Evolutionary conservation across 1,139 yeast species (phyloP), one percentile per base, ranked within the genome.

Genomic region (Geotrichum histeridarum): DNA sequence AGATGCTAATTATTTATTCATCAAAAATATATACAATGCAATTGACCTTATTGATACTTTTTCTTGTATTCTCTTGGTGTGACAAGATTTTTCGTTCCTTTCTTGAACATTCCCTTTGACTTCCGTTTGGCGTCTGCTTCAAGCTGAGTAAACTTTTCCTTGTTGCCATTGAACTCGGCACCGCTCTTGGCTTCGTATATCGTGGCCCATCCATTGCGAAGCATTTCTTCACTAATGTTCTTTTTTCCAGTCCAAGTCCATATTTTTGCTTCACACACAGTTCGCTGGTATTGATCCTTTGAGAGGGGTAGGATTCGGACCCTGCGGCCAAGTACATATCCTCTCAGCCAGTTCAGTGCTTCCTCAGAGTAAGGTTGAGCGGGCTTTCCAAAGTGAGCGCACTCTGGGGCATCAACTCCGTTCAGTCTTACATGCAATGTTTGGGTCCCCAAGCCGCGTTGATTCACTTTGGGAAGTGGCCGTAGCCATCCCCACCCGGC

Each of bases 331-430:
- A 84, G 65, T 0, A 91, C 65, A 62, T 80, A 85, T 15, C 71
- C 63, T 45, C 84, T 73, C 37, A 93, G 74, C 96, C 97, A 93
- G 4, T 66, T 65, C 56, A 91, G 70, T 0, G 97, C 94, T 60
- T 93, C 98, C 50, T 83, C 88, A 35, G 95, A 81, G 65, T 72
- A 86, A 0, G 95, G 95, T 67, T 93, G 99, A 0, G 96, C 86
- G 0, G 95, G 91, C 60, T 86, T 86, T 1, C 99, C 99, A 71
- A 89, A 93, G 73, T 93, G 98, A 1, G 95, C 81, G 43, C 95
- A 73, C 67, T 93, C 99, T 1, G 99, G 99, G 0, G 99, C 99
- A 74, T 93, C 99, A n/a, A 93, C 83, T 0, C 98, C 99, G 69
- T 95, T 86, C 35, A 93, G 71, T 49, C 99, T 75, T 12, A 94